Percentiles rank a stretch among this genome's conserved stretches.
Conservation (phyloP, 352 stramenopile genomes). For the Phytophthora tubulina region DNA sequence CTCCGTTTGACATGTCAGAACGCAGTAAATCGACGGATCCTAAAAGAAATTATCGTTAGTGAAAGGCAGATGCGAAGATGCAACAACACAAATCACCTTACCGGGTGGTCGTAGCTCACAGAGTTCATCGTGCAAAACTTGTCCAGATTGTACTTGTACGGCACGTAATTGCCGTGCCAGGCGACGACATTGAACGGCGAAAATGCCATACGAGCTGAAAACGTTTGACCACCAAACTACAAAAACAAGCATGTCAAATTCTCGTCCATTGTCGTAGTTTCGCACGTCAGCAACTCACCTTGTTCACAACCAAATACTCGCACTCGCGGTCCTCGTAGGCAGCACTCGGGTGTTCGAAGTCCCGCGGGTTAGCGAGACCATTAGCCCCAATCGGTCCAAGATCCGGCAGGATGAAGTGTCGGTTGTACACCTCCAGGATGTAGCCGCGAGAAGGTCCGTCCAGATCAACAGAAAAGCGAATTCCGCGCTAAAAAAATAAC, state of each 20-base stretch:
- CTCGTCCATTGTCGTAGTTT: background rate
- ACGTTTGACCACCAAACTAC: slow-evolving; percentile 91
- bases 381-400: slow-evolving; percentile 97
- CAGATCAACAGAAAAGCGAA: slow-evolving; percentile 94
- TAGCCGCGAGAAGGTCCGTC: slow-evolving; percentile 92
- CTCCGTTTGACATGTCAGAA: slow-evolving; percentile 95
- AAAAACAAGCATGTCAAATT: background rate
- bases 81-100: slow-evolving; percentile 11
- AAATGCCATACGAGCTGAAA: slow-evolving; percentile 82
- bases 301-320: slow-evolving; percentile 79
- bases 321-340: slow-evolving; percentile 90
- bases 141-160: slow-evolving; percentile 97
- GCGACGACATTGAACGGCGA: slow-evolving; percentile 98
- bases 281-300: slow-evolving; percentile 37
- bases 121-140: slow-evolving; percentile 97
- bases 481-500: slow-evolving; percentile 68
- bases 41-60: slow-evolving; percentile 8
- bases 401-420: slow-evolving; percentile 96
- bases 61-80: background rate
- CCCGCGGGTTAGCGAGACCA: slow-evolving; percentile 95
- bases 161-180: slow-evolving; percentile 98
- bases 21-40: slow-evolving; percentile 98
- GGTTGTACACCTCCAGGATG: slow-evolving; percentile 96
- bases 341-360: slow-evolving; percentile 95
- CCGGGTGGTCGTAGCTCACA: slow-evolving; percentile 96